Evolutionary conservation across 352 stramenopile species (phyloP).

Genomic region (Globisporangium polare): DNA sequence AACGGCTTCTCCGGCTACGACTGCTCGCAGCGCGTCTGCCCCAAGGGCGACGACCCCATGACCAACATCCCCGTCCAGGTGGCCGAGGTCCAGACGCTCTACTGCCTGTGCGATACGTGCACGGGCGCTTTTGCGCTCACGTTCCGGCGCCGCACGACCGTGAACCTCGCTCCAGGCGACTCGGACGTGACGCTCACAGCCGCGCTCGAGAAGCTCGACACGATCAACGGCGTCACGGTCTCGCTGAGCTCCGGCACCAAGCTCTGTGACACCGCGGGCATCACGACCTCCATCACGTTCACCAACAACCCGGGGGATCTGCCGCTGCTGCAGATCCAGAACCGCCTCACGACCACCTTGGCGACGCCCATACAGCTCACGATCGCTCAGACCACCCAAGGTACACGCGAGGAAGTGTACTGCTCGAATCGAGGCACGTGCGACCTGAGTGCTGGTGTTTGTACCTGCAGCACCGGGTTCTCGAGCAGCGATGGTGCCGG

Average conservation of each 20-base stretch:
- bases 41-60: conserved; percentile 59
- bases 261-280: conserved; percentile 32
- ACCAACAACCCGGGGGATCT: conserved; percentile 63
- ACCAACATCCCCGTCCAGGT: conserved; percentile 24
- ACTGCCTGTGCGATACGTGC: conserved; percentile 50
- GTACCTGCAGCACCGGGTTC: conserved; percentile 62
- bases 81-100: conserved; percentile 47
- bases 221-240: conserved; percentile 44
- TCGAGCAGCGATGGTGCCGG: conserved; percentile 51
- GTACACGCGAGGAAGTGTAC: conserved; percentile 53
- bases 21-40: conserved; percentile 55
- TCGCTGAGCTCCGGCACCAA: conserved; percentile 15
- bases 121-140: conserved; percentile 56
- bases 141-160: conserved; percentile 56
- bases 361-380: conserved; percentile 10
- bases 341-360: conserved; percentile 27
- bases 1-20: conserved; percentile 58
- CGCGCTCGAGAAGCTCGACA: conserved; percentile 59
- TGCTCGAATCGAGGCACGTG: conserved; percentile 86
- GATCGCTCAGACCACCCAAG: conserved; percentile 19
- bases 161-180: conserved; percentile 37
- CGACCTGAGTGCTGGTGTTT: conserved; percentile 57
- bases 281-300: conserved; percentile 63
- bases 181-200: conserved; percentile 32
- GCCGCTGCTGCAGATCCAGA: conserved; percentile 44